phyloP scores from a whole-genome alignment of 2,329 filamentous ascomycete species.

The Clonostachys sp. region DNA sequence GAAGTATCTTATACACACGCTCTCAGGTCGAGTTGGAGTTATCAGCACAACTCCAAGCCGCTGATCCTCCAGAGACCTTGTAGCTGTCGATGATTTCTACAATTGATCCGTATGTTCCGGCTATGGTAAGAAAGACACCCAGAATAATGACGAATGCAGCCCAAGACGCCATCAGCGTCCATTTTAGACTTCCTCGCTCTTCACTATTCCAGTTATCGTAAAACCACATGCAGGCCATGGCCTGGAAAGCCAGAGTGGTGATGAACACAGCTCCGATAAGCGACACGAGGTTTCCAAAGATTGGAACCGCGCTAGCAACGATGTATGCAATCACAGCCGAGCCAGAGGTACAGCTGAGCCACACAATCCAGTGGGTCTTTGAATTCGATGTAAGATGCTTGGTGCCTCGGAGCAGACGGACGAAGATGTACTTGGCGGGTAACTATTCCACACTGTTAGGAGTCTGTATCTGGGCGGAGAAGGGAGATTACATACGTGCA shows the following conservation, averaged over 20 bases:
- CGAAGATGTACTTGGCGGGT: conserved; percentile 57
- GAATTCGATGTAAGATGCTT: conserved; percentile 16
- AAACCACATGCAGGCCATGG: conserved; percentile 32
- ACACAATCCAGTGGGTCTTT: conserved; percentile 13
- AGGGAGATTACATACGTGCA: conserved; percentile 17
- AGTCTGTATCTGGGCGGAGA: conserved; percentile 23
- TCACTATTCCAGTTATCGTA: conserved; percentile 28
- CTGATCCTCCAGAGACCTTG: background rate
- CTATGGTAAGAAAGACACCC: conserved; percentile 2
- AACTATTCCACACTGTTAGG: conserved; percentile 1
- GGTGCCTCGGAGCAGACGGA: conserved; percentile 18
- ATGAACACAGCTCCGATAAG: conserved; percentile 15
- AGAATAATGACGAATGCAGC: background rate
- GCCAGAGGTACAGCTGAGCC: conserved; percentile 6
- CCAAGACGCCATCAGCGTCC: background rate
- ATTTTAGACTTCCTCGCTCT: background rate
- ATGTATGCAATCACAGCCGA: conserved; percentile 3
- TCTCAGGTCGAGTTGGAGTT: conserved; percentile 5
- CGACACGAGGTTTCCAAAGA: conserved; percentile 2
- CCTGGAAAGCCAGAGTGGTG: conserved; percentile 15
- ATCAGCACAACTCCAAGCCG: conserved; percentile 8
- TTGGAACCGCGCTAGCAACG: conserved; percentile 4
- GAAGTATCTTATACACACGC: too few relatives aligned
- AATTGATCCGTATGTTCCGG: conserved; percentile 6
- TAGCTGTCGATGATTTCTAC: conserved; percentile 4